Conservation (phyloP, 139 green algal genomes). For the Pycnococcus provasolii region DNA sequence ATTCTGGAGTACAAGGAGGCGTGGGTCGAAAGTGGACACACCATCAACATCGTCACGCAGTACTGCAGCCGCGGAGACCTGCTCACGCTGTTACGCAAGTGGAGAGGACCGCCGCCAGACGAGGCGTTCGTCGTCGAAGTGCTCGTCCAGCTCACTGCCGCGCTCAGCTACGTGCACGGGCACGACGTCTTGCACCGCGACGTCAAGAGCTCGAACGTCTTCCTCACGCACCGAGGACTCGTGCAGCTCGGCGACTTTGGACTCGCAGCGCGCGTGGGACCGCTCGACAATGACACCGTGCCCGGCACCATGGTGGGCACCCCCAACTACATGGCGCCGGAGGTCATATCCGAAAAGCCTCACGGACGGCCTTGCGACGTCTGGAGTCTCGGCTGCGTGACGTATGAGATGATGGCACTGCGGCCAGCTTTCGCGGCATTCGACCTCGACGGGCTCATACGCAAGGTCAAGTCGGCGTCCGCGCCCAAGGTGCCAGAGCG, state of each 20-base stretch:
- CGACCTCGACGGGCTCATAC: slow-evolving; percentile 49
- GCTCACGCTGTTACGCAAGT: not conserved
- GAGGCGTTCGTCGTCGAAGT: not conserved
- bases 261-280: slow-evolving; percentile 47
- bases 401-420: slow-evolving; percentile 40
- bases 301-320: slow-evolving; percentile 22
- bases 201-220: slow-evolving; percentile 90
- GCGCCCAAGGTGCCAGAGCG: slow-evolving; percentile 14
- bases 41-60: slow-evolving; percentile 15
- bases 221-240: slow-evolving; percentile 55
- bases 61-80: slow-evolving; percentile 10
- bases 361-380: slow-evolving; percentile 18
- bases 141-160: slow-evolving; percentile 9
- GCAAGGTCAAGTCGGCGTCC: slow-evolving; percentile 37
- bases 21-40: slow-evolving; percentile 1
- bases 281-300: slow-evolving; percentile 15
- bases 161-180: slow-evolving; percentile 18
- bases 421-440: slow-evolving; percentile 54
- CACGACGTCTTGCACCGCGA: slow-evolving; percentile 44
- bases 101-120: not conserved
- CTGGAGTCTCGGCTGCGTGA: slow-evolving; percentile 19
- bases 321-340: slow-evolving; percentile 21
- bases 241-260: slow-evolving; percentile 92
- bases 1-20: slow-evolving; percentile 18
- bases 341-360: slow-evolving; percentile 13